These are phyloP conservation scores for Capronia epimyces DNA, from an alignment of 2,329 filamentous ascomycete species.

Conservation along the genomic window DNA sequence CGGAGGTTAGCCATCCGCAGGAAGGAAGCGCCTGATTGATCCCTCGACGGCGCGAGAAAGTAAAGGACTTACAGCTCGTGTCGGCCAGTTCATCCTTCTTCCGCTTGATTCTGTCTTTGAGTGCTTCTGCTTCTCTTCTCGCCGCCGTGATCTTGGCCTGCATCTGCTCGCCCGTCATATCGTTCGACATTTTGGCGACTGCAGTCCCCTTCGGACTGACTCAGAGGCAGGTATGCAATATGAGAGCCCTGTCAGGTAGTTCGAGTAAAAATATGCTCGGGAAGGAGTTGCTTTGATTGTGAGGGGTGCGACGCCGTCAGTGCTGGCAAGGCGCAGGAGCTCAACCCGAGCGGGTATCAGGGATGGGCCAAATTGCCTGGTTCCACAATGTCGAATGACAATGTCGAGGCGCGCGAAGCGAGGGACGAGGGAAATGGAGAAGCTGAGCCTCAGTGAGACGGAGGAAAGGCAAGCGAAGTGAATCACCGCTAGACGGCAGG, in stretches of 20 bases:
- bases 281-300: conserved; percentile 36
- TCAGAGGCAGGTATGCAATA: conserved; percentile 17
- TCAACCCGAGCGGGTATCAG: conserved; percentile 22
- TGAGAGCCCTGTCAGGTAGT: conserved; percentile 25
- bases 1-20: conserved; percentile 29
- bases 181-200: conserved; percentile 41
- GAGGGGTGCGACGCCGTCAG: conserved; percentile 17
- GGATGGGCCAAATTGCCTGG: conserved; percentile 16
- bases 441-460: not conserved
- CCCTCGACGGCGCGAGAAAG: conserved; percentile 1
- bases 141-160: conserved; percentile 89
- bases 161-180: conserved; percentile 58
- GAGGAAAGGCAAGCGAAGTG: not conserved
- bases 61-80: conserved; percentile 71
- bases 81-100: conserved; percentile 99
- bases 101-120: conserved; percentile 98
- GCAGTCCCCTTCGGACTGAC: conserved; percentile 29
- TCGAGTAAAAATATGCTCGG: conserved; percentile 16
- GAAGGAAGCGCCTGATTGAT: not conserved
- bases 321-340: conserved; percentile 17
- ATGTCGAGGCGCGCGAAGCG: not conserved
- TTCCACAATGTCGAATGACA: conserved; percentile 6
- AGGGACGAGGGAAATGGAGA: not conserved
- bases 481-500: not conserved
- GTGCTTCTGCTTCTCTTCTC: conserved; percentile 91